phyloP scores from a whole-genome alignment of 108 stramenopile genomes.

The Parietichytrium sp. region DNA sequence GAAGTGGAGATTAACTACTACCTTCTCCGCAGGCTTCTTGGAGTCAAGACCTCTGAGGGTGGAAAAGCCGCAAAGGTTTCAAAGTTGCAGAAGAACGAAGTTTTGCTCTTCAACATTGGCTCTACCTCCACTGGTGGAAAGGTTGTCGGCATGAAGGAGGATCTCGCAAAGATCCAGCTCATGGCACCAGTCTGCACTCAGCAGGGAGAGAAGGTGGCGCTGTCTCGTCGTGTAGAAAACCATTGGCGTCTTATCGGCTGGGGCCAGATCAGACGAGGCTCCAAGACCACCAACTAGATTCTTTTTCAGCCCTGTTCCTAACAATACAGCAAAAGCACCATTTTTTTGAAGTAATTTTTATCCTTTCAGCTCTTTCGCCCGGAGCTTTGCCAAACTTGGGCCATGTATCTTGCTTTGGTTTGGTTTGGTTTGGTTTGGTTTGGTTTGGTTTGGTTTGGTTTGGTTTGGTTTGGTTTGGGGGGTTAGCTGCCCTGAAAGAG shows the following conservation, averaged over 20 bases:
- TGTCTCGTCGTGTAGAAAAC: constrained; percentile 97
- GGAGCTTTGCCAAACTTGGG: too few species aligned
- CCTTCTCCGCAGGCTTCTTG: constrained; percentile 89
- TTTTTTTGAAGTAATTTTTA: too few species aligned
- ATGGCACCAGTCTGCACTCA: constrained; percentile 98
- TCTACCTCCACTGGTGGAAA: constrained; percentile 94
- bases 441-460: too few species aligned
- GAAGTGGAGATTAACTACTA: constrained; percentile 97
- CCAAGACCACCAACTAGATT: constrained; percentile 10
- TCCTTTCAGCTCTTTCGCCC: too few species aligned
- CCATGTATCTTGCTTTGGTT: too few species aligned
- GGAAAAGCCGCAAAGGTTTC: constrained; percentile 98
- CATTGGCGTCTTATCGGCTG: constrained; percentile 92
- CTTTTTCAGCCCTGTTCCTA: too few species aligned
- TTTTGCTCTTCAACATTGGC: constrained; percentile 99
- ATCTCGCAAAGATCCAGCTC: constrained; percentile 91
- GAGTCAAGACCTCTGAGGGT: constrained; percentile 96
- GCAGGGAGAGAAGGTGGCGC: constrained; percentile 99
- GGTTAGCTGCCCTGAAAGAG: too few species aligned
- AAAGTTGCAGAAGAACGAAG: constrained; percentile 90
- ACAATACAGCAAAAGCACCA: too few species aligned
- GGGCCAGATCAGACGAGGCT: constrained; percentile 62
- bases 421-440: too few species aligned
- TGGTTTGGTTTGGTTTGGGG: too few species aligned
- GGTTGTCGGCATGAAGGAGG: constrained; percentile 89